A percentile compares a stretch with the other conserved stretches of the same genome.
phyloP scores from a whole-genome alignment of 164 flowering plant species.

The Stephania cephalantha region DNA sequence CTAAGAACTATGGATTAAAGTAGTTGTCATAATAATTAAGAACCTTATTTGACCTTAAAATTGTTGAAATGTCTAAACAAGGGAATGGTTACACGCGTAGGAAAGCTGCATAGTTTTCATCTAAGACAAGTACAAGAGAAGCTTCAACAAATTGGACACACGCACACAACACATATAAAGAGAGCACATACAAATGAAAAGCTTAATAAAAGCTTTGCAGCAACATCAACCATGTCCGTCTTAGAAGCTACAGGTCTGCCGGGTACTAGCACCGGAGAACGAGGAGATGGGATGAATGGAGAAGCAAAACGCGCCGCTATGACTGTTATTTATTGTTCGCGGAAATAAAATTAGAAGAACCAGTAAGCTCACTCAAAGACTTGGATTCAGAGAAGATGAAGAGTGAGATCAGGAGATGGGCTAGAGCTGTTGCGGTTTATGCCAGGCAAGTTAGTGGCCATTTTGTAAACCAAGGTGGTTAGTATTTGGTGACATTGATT shows the following conservation, averaged over 20 bases:
- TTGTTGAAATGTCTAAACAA: no score
- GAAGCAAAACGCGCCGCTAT: conserved; percentile 17
- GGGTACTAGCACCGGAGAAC: not conserved
- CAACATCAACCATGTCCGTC: not conserved
- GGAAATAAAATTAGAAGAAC: conserved; percentile 30
- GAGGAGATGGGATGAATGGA: not conserved
- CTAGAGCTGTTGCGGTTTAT: conserved; percentile 56
- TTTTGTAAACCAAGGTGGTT: conserved; percentile 22
- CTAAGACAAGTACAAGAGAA: no score
- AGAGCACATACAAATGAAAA: no score
- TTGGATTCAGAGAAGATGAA: conserved; percentile 52
- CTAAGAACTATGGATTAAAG: no score
- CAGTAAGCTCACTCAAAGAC: conserved; percentile 33
- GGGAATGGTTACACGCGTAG: no score
- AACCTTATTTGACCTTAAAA: no score
- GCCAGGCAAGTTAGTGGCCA: conserved; percentile 54
- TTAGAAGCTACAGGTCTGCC: not conserved
- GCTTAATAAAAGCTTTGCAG: not conserved
- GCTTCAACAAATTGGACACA: no score
- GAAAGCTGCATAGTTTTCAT: no score
- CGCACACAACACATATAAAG: no score
- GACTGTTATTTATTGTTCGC: conserved; percentile 34
- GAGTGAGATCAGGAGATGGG: conserved; percentile 63
- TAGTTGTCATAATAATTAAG: no score
- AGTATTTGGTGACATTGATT: conserved; percentile 6